These are phyloP conservation scores for Cladochytrium replicatum DNA, from an alignment of 192 early-diverging fungal species.

Conservation along the genomic window DNA sequence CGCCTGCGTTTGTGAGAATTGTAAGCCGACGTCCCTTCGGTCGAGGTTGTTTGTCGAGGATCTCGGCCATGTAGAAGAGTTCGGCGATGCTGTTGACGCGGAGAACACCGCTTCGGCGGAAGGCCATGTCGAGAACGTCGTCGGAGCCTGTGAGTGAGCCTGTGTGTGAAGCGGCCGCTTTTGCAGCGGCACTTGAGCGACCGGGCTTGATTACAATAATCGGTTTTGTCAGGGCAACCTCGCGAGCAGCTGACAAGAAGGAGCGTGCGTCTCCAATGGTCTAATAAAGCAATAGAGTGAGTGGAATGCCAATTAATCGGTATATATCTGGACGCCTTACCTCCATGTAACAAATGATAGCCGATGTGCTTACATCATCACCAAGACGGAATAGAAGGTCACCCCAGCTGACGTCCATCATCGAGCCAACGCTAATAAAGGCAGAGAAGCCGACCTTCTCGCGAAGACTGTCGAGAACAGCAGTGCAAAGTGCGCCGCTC, in stretches of 20 bases:
- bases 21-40: not conserved
- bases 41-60: not conserved
- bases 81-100: not conserved
- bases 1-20: not conserved
- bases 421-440: not conserved
- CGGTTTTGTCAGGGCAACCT: not conserved
- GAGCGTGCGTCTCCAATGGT: not conserved
- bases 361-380: not conserved
- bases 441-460: not conserved
- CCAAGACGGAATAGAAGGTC: not conserved
- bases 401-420: not conserved
- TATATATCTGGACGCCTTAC: too few species aligned
- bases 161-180: not conserved
- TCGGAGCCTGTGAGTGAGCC: not conserved
- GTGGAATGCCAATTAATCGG: too few species aligned
- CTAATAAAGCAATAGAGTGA: too few species aligned
- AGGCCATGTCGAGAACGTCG: not conserved
- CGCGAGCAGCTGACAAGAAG: not conserved
- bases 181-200: not conserved
- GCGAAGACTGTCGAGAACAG: not conserved
- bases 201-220: conserved; percentile 1
- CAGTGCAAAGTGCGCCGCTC: not conserved
- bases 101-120: not conserved
- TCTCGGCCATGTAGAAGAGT: not conserved
- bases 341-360: not conserved